phyloP scores from a whole-genome alignment of 768 basidiomycete genomes.

The Amanita fuliginea region DNA sequence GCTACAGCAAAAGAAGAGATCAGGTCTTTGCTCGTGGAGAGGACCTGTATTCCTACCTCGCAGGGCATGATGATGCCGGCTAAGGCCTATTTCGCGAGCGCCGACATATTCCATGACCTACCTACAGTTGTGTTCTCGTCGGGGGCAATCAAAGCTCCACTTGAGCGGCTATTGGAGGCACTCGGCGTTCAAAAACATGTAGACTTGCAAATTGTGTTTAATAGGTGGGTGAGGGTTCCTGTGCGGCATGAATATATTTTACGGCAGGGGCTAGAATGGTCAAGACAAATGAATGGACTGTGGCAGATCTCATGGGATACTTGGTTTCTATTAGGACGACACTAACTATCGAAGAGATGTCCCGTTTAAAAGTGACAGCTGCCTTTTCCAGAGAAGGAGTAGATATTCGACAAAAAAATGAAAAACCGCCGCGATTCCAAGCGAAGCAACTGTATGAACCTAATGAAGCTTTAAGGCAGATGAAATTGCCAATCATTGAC shows the following conservation, averaged over 20 bases:
- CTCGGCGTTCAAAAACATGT: slow-evolving; percentile 88
- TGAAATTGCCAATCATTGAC: slow-evolving; percentile 76
- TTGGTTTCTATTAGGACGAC: slow-evolving; percentile 69
- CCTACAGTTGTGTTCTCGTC: slow-evolving; percentile 70
- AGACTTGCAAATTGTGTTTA: slow-evolving; percentile 88
- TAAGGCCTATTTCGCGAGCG: slow-evolving; percentile 77
- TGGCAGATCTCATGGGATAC: slow-evolving; percentile 77
- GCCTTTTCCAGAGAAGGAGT: slow-evolving; percentile 62
- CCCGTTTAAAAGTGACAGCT: slow-evolving; percentile 52
- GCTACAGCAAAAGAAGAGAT: slow-evolving; percentile 36
- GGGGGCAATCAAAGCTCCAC: slow-evolving; percentile 49
- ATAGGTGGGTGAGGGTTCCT: slow-evolving; percentile 36
- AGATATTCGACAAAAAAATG: slow-evolving; percentile 5
- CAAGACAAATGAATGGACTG: slow-evolving; percentile 84
- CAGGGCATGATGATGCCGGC: slow-evolving; percentile 62
- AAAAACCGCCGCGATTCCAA: slow-evolving; percentile 38
- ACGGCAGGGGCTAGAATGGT: slow-evolving; percentile 50
- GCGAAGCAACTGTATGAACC: slow-evolving; percentile 86
- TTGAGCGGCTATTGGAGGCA: slow-evolving; percentile 61
- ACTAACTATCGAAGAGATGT: slow-evolving; percentile 31
- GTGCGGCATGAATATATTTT: background rate
- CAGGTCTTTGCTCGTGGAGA: slow-evolving; percentile 31
- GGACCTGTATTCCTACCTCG: slow-evolving; percentile 62
- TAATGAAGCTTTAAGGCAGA: slow-evolving; percentile 49
- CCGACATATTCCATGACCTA: slow-evolving; percentile 82